Percentiles rank a stretch among this genome's conserved stretches.
phyloP scores from a whole-genome alignment of 1,139 yeast species.

The Eremothecium coryli region DNA sequence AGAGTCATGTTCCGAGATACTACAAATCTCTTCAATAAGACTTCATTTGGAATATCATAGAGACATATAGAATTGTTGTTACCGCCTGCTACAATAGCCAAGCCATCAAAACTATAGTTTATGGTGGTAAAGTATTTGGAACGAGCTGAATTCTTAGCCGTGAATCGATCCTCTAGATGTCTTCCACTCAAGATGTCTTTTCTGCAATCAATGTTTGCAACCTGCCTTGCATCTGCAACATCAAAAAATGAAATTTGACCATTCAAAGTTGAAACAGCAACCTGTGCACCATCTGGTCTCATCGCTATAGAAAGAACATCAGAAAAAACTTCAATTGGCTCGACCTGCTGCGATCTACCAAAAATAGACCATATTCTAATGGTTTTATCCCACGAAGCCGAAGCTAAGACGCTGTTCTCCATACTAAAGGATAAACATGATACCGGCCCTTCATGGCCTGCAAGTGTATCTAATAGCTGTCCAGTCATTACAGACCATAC shows the following conservation, averaged over 20 bases:
- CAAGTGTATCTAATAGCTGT: slow-evolving; percentile 72
- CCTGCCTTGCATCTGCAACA: slow-evolving; percentile 70
- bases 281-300: slow-evolving; percentile 86
- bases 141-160: slow-evolving; percentile 71
- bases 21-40: slow-evolving; percentile 66
- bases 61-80: slow-evolving; percentile 84
- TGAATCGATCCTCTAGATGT: slow-evolving; percentile 69
- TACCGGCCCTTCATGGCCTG: slow-evolving; percentile 96
- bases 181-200: slow-evolving; percentile 86
- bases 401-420: slow-evolving; percentile 71
- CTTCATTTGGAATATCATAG: slow-evolving; percentile 83
- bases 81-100: slow-evolving; percentile 84
- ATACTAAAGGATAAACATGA: slow-evolving; percentile 79
- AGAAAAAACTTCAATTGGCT: slow-evolving; percentile 75
- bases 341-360: slow-evolving; percentile 75
- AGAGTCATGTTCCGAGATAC: slow-evolving; percentile 84
- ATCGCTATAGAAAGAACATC: slow-evolving; percentile 80
- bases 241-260: slow-evolving; percentile 84
- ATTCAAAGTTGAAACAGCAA: slow-evolving; percentile 81
- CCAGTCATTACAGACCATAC: slow-evolving; percentile 98
- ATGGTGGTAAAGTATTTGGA: slow-evolving; percentile 77
- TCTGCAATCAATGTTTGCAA: slow-evolving; percentile 76
- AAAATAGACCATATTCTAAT: slow-evolving; percentile 89
- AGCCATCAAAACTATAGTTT: slow-evolving; percentile 83
- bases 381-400: slow-evolving; percentile 96